Evolutionary conservation across 305 asterid species (phyloP), one percentile per base, ranked within the genome.

Genomic region (Nicotiana rustica): DNA sequence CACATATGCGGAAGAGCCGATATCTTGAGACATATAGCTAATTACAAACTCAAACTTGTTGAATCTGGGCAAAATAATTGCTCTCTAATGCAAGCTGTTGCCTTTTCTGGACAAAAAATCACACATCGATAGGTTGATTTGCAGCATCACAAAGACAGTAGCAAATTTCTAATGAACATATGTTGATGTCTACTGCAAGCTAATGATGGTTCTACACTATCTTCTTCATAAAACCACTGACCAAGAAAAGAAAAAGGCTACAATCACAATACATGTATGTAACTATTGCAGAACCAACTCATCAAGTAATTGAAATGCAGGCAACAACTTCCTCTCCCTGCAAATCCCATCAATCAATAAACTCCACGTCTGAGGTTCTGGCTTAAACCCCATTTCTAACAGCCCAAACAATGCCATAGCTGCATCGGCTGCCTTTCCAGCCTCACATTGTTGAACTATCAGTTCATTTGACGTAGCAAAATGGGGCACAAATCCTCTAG

Each of bases 401-500:
- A 96, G 87, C 36, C 96, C 92, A 86, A 86, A 85, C 84, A 89
- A 82, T 18, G 88, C 47, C 67, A 71, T 59, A 66, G 89, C 91
- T 82, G 97, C 95, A 85, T 90, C 92, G 44, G 86, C 88, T 19
- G 83, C 96, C 79, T 87, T 94, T 73, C 97, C 96, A 10, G 88
- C 92, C 83, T 88, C 84, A 73, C 98, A 94, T 31, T 92, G 96
- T 82, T 93, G 85, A 83, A 88, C 91, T 67, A 94, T 64, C 81
- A 96, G 65, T 89, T 96, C 95, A 85, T 96, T 96, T 4, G 99
- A 96, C 8, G 97, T 94, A 59, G 92, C 92, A 81, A 90, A 86
- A 84, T 94, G 99, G 55, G 99, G 99, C 86, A 90, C 85, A 80
- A 93, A 89, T n/a, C 97, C 93, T 90, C 97, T 87, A 49, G 82